Percentiles rank a stretch among this genome's conserved stretches.
These are phyloP conservation scores for Oryza longistaminata DNA, from an alignment of 176 grass and related monocot genomes.

Conservation along the genomic window DNA sequence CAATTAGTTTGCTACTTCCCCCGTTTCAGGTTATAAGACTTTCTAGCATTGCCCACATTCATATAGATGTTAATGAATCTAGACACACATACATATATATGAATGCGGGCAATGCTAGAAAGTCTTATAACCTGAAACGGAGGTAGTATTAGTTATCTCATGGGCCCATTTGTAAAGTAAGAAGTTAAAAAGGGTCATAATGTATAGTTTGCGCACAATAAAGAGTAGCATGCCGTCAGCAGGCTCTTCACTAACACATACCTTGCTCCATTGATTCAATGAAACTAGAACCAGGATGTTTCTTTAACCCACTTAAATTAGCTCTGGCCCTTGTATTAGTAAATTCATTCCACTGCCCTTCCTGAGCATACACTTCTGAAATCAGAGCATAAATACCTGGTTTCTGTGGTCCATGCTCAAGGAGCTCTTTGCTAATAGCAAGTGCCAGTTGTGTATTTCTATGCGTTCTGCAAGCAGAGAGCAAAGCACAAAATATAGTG, in stretches of 20 bases:
- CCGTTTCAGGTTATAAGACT: too few relatives aligned
- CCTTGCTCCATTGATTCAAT: conserved; percentile 46
- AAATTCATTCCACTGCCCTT: conserved; percentile 59
- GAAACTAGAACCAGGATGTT: conserved; percentile 63
- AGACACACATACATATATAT: too few relatives aligned
- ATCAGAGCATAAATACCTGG: conserved; percentile 64
- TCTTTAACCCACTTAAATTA: conserved; percentile 47
- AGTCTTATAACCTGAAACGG: too few relatives aligned
- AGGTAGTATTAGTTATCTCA: background rate
- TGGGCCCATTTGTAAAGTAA: background rate
- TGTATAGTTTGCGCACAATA: background rate
- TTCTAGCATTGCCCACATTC: too few relatives aligned
- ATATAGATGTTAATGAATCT: too few relatives aligned
- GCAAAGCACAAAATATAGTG: conserved; percentile 45
- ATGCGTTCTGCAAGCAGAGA: conserved; percentile 62
- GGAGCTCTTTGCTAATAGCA: conserved; percentile 50
- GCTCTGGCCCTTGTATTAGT: conserved; percentile 44
- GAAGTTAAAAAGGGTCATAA: background rate
- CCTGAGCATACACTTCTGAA: conserved; percentile 59
- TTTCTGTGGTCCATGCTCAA: conserved; percentile 40
- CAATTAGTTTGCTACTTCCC: background rate
- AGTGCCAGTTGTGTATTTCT: conserved; percentile 55
- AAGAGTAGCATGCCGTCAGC: background rate
- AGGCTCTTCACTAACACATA: background rate
- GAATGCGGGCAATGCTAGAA: too few relatives aligned